Conservation (phyloP, 176 grass and related monocot species). For the Aegilops tauschii region DNA sequence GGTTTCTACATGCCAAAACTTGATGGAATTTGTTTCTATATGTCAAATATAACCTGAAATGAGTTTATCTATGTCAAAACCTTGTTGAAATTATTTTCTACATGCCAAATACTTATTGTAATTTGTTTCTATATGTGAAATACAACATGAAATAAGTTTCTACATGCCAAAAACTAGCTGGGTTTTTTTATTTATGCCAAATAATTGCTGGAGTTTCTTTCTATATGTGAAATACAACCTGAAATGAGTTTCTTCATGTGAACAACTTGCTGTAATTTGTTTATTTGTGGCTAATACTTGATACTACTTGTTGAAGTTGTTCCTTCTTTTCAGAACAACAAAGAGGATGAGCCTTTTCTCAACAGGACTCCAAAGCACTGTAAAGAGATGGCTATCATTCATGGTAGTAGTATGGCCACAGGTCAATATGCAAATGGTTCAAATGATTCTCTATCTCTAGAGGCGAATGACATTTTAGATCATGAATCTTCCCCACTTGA, state of each 20-base stretch:
- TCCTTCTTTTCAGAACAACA: background rate
- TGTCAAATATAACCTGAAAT: background rate
- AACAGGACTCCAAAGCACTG: background rate
- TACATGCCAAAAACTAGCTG: background rate
- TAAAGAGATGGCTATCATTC: background rate
- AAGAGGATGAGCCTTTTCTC: background rate
- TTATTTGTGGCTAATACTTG: background rate
- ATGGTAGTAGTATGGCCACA: background rate
- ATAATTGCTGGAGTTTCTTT: background rate
- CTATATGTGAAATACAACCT: background rate
- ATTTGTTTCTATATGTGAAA: background rate
- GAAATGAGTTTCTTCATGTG: background rate
- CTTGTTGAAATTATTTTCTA: background rate
- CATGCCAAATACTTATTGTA: background rate
- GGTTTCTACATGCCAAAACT: background rate
- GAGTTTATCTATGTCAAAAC: background rate
- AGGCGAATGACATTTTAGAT: background rate
- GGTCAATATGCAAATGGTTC: background rate
- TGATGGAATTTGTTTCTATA: background rate
- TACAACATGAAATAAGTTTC: background rate
- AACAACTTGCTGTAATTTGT: background rate
- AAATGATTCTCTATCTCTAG: background rate
- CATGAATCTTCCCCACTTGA: background rate
- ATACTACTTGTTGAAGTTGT: too few relatives aligned
- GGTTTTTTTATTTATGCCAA: background rate